A percentile compares a stretch with the other conserved stretches of the same genome.
These are phyloP conservation scores for Discostella stelligera DNA, from an alignment of 352 stramenopile genomes.

Conservation along the genomic window DNA sequence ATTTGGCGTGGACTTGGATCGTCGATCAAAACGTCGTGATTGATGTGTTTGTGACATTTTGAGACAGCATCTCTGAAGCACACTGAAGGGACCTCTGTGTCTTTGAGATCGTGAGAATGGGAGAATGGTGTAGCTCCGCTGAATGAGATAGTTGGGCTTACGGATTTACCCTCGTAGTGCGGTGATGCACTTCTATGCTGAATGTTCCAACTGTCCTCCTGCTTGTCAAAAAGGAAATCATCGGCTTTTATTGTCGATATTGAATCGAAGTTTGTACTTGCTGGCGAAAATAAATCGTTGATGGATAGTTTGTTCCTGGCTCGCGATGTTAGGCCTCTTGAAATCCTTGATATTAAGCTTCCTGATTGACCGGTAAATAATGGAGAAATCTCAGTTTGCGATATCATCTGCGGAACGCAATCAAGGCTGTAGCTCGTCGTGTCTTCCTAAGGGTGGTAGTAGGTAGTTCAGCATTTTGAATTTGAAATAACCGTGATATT, in stretches of 20 bases:
- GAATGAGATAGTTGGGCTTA: neutral
- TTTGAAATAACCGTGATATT: too few species aligned
- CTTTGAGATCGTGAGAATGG: neutral
- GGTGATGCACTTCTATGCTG: neutral
- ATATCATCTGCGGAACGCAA: neutral
- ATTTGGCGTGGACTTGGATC: neutral
- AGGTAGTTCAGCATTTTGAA: neutral
- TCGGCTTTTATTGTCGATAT: conserved; percentile 20
- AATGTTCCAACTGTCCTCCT: conserved; percentile 3
- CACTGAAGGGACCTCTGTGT: conserved; percentile 2
- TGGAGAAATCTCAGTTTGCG: neutral
- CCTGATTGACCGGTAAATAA: neutral
- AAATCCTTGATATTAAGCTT: conserved; percentile 15
- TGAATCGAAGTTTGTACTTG: conserved; percentile 6
- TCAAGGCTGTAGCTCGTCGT: neutral
- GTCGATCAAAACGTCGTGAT: neutral
- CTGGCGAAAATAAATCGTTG: neutral
- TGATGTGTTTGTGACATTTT: neutral
- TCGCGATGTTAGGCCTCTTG: neutral
- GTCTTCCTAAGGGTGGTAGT: too few species aligned
- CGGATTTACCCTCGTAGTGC: neutral
- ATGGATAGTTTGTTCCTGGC: neutral
- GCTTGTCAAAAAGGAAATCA: conserved; percentile 12
- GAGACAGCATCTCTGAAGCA: conserved; percentile 2
- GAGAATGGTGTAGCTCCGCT: neutral